Evolutionary conservation across 352 stramenopile genomes (phyloP).

Genomic region (Elongisporangium prolatum): DNA sequence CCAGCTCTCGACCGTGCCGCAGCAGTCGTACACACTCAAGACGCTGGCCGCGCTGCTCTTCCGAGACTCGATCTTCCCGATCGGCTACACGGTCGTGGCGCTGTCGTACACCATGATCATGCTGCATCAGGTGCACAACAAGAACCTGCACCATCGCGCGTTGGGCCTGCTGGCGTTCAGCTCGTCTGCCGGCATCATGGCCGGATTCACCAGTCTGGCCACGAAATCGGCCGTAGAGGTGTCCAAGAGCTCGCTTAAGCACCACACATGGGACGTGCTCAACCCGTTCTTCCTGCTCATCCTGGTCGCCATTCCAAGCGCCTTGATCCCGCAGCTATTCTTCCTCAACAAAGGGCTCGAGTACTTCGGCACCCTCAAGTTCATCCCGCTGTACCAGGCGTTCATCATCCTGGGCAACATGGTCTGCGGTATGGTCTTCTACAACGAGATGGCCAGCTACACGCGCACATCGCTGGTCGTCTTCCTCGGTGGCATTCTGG

Average conservation of each 20-base stretch:
- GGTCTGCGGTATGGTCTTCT: slow-evolving; percentile 72
- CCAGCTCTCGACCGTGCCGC: slow-evolving; percentile 34
- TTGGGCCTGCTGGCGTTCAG: slow-evolving; percentile 63
- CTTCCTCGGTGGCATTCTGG: slow-evolving; percentile 48
- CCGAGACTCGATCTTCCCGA: slow-evolving; percentile 49
- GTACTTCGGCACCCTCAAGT: slow-evolving; percentile 76
- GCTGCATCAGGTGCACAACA: slow-evolving; percentile 44
- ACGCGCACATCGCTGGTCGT: slow-evolving; percentile 27
- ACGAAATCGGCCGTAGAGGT: slow-evolving; percentile 74
- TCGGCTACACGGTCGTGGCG: slow-evolving; percentile 42
- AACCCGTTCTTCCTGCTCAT: slow-evolving; percentile 72
- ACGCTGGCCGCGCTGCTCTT: slow-evolving; percentile 42
- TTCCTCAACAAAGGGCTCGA: slow-evolving; percentile 78
- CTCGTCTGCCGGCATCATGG: slow-evolving; percentile 71
- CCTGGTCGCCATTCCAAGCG: slow-evolving; percentile 47
- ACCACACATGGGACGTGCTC: slow-evolving; percentile 40
- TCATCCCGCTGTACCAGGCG: slow-evolving; percentile 76
- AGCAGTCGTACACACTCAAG: slow-evolving; percentile 51
- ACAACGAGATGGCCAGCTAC: slow-evolving; percentile 75
- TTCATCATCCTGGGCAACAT: slow-evolving; percentile 83
- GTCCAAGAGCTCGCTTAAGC: slow-evolving; percentile 36
- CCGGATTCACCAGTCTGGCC: slow-evolving; percentile 69
- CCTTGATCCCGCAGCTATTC: slow-evolving; percentile 64
- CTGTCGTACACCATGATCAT: slow-evolving; percentile 47
- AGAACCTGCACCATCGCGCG: slow-evolving; percentile 45